Percentiles rank a stretch among this genome's conserved stretches.
phyloP scores from a whole-genome alignment of 2,329 filamentous ascomycete genomes.

The Ascocoryne sarcoides region DNA sequence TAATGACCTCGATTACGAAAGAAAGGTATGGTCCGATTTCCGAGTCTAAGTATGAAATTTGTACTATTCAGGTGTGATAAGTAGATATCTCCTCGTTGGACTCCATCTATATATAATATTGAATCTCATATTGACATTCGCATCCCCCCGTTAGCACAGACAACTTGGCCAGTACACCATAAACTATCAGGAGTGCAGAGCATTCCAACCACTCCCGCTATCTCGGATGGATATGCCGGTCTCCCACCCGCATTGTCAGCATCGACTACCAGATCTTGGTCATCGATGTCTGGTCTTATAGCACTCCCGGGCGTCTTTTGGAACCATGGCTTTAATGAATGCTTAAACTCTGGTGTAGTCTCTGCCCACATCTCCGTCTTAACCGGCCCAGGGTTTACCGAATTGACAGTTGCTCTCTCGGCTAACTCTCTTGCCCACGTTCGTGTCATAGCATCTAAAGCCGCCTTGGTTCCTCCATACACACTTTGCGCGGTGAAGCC shows the following conservation, averaged over 20 bases:
- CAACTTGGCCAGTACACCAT: constrained; percentile 72
- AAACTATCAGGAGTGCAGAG: constrained; percentile 59
- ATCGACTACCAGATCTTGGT: constrained; percentile 51
- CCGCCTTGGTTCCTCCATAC: constrained; percentile 59
- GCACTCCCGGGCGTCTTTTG: constrained; percentile 21
- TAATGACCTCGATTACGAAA: too few relatives aligned
- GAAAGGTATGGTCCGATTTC: too few relatives aligned
- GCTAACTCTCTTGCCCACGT: constrained; percentile 56
- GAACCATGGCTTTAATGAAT: background rate
- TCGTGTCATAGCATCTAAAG: constrained; percentile 60
- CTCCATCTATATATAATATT: too few relatives aligned
- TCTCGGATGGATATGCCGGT: constrained; percentile 57
- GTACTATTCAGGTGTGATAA: too few relatives aligned
- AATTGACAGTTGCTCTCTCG: constrained; percentile 53
- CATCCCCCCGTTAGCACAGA: constrained; percentile 67
- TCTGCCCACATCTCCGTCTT: constrained; percentile 20
- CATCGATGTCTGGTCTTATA: constrained; percentile 52
- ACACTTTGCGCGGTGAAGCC: constrained; percentile 51
- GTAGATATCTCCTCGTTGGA: too few relatives aligned
- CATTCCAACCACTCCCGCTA: constrained; percentile 71
- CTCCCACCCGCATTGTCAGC: constrained; percentile 46
- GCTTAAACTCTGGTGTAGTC: background rate
- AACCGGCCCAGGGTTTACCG: constrained; percentile 3
- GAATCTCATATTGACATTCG: constrained; percentile 9
- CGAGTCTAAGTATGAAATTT: too few relatives aligned